Percentiles rank a stretch among this genome's conserved stretches.
Conservation (phyloP, 2,329 filamentous ascomycete species). For the Neophaeococcomyces aloes region DNA sequence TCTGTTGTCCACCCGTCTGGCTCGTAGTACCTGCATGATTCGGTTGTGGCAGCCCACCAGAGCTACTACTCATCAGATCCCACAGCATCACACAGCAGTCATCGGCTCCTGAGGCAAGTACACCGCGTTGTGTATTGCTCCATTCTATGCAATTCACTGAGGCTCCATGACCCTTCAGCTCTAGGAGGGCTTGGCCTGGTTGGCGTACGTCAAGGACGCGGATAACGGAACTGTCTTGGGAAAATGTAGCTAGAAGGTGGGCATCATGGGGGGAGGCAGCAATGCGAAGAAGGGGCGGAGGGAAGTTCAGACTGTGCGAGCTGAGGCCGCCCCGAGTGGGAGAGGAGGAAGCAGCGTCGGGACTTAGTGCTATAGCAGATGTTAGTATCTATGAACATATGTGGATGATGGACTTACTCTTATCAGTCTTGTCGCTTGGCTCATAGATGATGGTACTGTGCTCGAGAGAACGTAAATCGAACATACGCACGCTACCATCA, state of each 20-base stretch:
- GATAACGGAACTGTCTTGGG: slow-evolving; percentile 81
- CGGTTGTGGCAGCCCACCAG: slow-evolving; percentile 2
- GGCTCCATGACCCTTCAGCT: slow-evolving; percentile 78
- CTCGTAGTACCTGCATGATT: not conserved
- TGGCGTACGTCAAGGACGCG: slow-evolving; percentile 93
- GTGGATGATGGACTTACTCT: slow-evolving; percentile 39
- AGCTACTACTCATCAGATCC: slow-evolving; percentile 63
- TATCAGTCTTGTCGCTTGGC: slow-evolving; percentile 70
- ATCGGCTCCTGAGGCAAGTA: slow-evolving; percentile 82
- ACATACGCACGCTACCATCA: slow-evolving; percentile 97
- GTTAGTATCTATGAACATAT: slow-evolving; percentile 7
- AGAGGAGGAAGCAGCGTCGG: slow-evolving; percentile 16
- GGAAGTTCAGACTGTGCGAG: slow-evolving; percentile 26
- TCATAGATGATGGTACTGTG: slow-evolving; percentile 99
- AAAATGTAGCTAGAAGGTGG: slow-evolving; percentile 93
- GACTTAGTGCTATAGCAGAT: slow-evolving; percentile 10
- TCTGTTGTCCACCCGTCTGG: slow-evolving; percentile 6
- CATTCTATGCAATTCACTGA: slow-evolving; percentile 90
- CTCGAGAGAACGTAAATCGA: slow-evolving; percentile 88
- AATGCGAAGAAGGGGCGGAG: slow-evolving; percentile 61
- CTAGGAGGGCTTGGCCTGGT: slow-evolving; percentile 85
- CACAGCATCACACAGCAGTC: slow-evolving; percentile 86
- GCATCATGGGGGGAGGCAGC: slow-evolving; percentile 70
- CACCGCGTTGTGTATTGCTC: slow-evolving; percentile 77
- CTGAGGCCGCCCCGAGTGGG: slow-evolving; percentile 12